These are phyloP conservation scores for Euptelea pleiosperma DNA, from an alignment of 164 flowering plant genomes.

Conservation along the genomic window DNA sequence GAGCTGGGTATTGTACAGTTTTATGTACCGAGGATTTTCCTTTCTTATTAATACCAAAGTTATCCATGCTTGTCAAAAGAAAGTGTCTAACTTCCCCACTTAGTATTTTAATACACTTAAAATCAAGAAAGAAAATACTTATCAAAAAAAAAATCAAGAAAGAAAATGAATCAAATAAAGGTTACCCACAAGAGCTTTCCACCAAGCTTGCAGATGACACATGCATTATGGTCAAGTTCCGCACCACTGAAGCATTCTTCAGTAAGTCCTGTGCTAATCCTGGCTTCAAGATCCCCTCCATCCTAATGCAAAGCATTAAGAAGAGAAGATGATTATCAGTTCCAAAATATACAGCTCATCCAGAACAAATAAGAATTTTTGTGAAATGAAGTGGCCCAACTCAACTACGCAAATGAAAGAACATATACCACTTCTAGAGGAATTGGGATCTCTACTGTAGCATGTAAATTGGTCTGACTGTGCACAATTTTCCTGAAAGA, in stretches of 20 bases:
- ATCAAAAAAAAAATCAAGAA: background rate
- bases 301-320: constrained; percentile 37
- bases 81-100: constrained; percentile 3
- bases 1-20: no score
- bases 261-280: constrained; percentile 10
- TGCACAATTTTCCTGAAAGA: constrained; percentile 15
- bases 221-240: constrained; percentile 26
- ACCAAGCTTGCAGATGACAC: constrained; percentile 47
- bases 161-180: background rate
- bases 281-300: constrained; percentile 30
- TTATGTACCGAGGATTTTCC: background rate
- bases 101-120: background rate
- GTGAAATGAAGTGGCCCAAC: background rate
- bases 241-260: constrained; percentile 14
- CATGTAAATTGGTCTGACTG: background rate
- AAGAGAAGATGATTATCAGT: constrained; percentile 3
- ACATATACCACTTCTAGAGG: constrained; percentile 11
- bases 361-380: background rate
- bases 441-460: background rate
- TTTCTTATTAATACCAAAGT: background rate
- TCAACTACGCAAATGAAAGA: background rate
- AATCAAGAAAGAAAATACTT: background rate
- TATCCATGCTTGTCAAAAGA: background rate
- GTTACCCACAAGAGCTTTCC: constrained; percentile 59
- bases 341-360: constrained; percentile 5